phyloP scores from a whole-genome alignment of 2,329 filamentous ascomycete species.

The Coleophoma cylindrospora region DNA sequence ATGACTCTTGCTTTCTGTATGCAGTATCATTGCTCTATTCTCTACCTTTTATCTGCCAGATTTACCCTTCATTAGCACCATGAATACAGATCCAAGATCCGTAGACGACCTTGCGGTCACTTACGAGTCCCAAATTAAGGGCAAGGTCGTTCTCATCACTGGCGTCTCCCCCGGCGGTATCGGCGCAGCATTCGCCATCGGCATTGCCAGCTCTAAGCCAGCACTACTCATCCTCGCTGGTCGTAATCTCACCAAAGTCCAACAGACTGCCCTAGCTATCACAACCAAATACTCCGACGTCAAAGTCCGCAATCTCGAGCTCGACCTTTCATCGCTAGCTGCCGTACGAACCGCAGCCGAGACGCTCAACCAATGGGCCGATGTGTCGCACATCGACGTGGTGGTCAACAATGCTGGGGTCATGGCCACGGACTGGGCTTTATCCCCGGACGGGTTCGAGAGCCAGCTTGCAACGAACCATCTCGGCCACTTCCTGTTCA shows the following conservation, averaged over 20 bases:
- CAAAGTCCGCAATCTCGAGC: constrained; percentile 17
- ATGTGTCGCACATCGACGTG: constrained; percentile 2
- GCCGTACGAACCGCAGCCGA: constrained; percentile 22
- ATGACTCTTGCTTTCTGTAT: too few species aligned
- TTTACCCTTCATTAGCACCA: too few species aligned
- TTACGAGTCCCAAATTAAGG: not conserved
- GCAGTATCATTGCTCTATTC: too few species aligned
- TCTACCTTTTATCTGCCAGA: too few species aligned
- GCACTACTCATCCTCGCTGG: constrained; percentile 8
- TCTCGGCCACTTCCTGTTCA: constrained; percentile 6
- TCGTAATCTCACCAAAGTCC: constrained; percentile 24
- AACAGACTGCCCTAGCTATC: constrained; percentile 4
- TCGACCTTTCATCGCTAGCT: constrained; percentile 27
- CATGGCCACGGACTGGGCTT: constrained; percentile 2
- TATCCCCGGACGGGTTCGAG: constrained; percentile 6
- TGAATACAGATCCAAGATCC: too few species aligned
- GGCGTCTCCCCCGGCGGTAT: not conserved
- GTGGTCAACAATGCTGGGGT: constrained; percentile 8
- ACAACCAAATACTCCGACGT: not conserved
- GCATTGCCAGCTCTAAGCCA: constrained; percentile 9
- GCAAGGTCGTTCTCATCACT: not conserved
- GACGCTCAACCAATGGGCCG: not conserved
- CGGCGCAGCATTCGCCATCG: not conserved
- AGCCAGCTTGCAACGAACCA: constrained; percentile 7
- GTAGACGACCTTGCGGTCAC: not conserved